Evolutionary conservation across 169 alveolate species (phyloP).

Genomic region (Cyclospora cayetanensis): DNA sequence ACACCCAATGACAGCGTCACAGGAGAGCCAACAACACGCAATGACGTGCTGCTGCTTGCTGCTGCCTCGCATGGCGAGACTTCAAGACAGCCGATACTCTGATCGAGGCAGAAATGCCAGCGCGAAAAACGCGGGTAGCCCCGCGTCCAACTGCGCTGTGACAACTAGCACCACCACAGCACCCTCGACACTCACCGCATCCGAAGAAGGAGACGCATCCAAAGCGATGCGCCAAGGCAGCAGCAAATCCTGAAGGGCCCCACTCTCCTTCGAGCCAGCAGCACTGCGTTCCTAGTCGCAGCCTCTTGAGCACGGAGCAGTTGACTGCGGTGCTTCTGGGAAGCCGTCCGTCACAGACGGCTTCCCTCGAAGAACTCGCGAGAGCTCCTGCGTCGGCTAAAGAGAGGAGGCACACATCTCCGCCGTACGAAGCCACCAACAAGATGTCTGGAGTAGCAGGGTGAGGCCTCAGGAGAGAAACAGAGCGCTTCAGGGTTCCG

Average conservation of each 20-base stretch:
- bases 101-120: too few species aligned
- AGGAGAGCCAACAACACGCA: too few species aligned
- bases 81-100: too few species aligned
- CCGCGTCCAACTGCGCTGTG: too few species aligned
- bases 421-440: not conserved
- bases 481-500: not conserved
- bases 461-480: conserved; percentile 38
- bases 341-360: too few species aligned
- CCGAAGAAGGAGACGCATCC: conserved; percentile 32
- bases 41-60: too few species aligned
- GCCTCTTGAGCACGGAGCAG: not conserved
- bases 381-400: not conserved
- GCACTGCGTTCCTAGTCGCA: conserved; percentile 34
- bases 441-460: not conserved
- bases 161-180: too few species aligned
- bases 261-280: conserved; percentile 42
- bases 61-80: too few species aligned
- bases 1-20: too few species aligned
- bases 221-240: conserved; percentile 12
- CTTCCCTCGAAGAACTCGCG: not conserved
- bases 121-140: too few species aligned
- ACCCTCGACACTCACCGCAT: too few species aligned
- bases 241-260: conserved; percentile 9
- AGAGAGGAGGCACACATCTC: conserved; percentile 16
- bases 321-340: not conserved